A percentile compares a stretch with the other conserved stretches of the same genome.
Evolutionary conservation across 441 rosid species (phyloP).

Genomic region (Erysimum cheiri): DNA sequence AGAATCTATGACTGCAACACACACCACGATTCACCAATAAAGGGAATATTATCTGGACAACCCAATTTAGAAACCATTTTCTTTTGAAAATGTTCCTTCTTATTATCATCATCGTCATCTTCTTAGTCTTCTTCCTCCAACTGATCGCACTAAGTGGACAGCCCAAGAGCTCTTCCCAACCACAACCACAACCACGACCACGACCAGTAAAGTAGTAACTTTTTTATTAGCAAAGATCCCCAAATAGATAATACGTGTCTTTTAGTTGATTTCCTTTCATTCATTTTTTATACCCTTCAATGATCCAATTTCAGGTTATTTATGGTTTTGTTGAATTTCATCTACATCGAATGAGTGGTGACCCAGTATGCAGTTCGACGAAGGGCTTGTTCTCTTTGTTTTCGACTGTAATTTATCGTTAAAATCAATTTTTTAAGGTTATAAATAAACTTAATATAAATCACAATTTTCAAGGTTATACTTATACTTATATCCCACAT

Average conservation of each 20-base stretch:
- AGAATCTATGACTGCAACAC: slow-evolving; percentile 31
- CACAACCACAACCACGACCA: background rate
- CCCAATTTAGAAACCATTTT: slow-evolving; percentile 17
- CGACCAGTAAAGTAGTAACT: background rate
- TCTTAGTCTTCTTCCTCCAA: background rate
- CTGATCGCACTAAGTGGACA: slow-evolving; percentile 19
- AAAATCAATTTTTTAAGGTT: background rate
- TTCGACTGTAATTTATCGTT: too few relatives aligned
- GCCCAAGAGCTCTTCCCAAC: slow-evolving; percentile 2
- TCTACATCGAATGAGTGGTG: too few relatives aligned
- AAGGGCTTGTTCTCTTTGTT: too few relatives aligned
- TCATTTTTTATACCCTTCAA: background rate
- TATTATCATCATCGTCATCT: background rate
- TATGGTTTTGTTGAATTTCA: slow-evolving; percentile 14
- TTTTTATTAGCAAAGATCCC: background rate
- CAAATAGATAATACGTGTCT: slow-evolving; percentile 19
- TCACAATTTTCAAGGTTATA: background rate
- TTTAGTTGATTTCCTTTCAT: slow-evolving; percentile 14
- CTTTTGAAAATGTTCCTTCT: background rate
- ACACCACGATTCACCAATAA: slow-evolving; percentile 15
- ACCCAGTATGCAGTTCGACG: too few relatives aligned
- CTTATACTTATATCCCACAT: background rate
- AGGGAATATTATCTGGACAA: slow-evolving; percentile 18
- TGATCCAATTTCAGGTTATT: background rate
- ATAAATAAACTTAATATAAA: background rate